Percentiles rank a stretch among this genome's conserved stretches.
These are phyloP conservation scores for Ceratobasidium sp. DNA, from an alignment of 1,284 basidiomycete genomes.

Conservation along the genomic window DNA sequence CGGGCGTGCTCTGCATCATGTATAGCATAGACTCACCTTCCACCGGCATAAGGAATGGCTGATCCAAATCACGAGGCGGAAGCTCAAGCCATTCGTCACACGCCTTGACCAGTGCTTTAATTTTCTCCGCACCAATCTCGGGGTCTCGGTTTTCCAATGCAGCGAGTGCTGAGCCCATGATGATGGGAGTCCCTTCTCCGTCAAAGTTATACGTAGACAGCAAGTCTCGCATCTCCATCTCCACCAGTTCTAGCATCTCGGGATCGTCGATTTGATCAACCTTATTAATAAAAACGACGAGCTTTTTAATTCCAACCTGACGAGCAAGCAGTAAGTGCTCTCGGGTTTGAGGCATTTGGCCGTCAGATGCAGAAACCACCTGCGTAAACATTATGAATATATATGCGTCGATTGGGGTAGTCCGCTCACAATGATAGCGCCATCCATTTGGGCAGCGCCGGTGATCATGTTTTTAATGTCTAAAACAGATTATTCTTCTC, in stretches of 20 bases:
- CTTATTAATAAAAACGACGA: conserved; percentile 99
- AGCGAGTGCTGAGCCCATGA: conserved; percentile 97
- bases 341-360: conserved; percentile 99
- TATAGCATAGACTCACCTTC: conserved; percentile 69
- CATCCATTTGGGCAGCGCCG: conserved; percentile 98
- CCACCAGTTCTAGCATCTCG: conserved; percentile 99
- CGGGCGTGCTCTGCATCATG: not conserved
- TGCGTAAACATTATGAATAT: conserved; percentile 44
- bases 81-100: conserved; percentile 98
- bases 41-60: conserved; percentile 97
- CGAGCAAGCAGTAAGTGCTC: conserved; percentile 98
- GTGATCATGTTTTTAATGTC: conserved; percentile 99
- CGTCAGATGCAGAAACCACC: conserved; percentile 97
- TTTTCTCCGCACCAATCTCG: conserved; percentile 86
- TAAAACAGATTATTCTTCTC: conserved; percentile 54
- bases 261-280: conserved; percentile 96
- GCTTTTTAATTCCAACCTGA: conserved; percentile 98
- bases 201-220: conserved; percentile 94
- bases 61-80: conserved; percentile 96
- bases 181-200: conserved; percentile 96
- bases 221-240: conserved; percentile 99
- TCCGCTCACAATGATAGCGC: conserved; percentile 83
- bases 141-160: conserved; percentile 89
- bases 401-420: not conserved
- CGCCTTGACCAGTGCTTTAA: conserved; percentile 87